A percentile compares a stretch with the other conserved stretches of the same genome.
Conservation (phyloP, 2,329 filamentous ascomycete genomes). For the Chalara sp. region DNA sequence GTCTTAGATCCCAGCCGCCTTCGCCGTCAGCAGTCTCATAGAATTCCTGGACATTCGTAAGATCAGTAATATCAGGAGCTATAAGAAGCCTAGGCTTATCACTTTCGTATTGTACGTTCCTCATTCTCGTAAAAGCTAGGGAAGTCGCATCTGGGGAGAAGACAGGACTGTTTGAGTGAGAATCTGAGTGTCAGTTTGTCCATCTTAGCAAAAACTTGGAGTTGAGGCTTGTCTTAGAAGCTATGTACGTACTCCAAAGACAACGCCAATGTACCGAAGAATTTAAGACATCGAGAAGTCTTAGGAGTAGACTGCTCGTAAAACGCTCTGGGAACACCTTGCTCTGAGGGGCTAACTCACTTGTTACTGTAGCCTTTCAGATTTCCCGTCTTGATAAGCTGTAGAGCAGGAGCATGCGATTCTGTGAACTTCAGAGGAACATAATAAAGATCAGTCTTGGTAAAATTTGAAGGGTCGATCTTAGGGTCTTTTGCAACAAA, state of each 20-base stretch:
- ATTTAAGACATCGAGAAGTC: no score
- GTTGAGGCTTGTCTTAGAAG: no score
- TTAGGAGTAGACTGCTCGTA: no score
- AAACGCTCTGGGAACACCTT: no score
- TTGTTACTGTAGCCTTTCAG: constrained; percentile 55
- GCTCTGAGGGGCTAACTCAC: no score
- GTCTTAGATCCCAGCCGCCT: constrained; percentile 54
- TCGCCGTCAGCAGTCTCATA: constrained; percentile 55
- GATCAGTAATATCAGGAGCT: constrained; percentile 51
- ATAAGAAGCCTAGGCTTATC: constrained; percentile 67
- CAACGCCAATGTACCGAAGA: no score
- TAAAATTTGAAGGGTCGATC: constrained; percentile 65
- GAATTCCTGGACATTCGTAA: constrained; percentile 54
- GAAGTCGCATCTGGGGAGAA: constrained; percentile 69
- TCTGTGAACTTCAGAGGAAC: constrained; percentile 57
- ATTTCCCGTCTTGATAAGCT: constrained; percentile 48
- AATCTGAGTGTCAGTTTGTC: no score
- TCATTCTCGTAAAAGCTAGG: constrained; percentile 76
- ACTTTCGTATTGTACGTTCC: constrained; percentile 68
- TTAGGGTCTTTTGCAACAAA: constrained; percentile 72
- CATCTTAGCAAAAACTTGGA: no score
- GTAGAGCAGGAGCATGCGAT: constrained; percentile 40
- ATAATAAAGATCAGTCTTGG: constrained; percentile 76
- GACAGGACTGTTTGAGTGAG: constrained; percentile 39
- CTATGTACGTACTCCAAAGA: no score